Base-by-base conservation (phyloP, 2,329 filamentous ascomycete species). In the Scedosporium aurantiacum region DNA sequence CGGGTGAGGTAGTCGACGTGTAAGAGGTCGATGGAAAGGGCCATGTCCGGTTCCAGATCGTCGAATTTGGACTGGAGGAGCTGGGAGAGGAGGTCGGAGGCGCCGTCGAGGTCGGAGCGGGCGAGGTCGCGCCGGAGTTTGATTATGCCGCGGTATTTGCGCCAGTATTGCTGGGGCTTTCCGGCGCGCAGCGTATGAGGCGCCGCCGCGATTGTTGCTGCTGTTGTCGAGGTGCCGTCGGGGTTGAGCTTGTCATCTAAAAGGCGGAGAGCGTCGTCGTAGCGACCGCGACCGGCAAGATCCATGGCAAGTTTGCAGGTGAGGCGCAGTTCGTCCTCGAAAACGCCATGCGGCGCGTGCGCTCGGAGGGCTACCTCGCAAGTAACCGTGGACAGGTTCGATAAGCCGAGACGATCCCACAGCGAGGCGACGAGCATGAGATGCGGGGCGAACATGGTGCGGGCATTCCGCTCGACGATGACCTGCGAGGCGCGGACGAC, bases 401-500 rank as follows among this genome's bases (percentile, higher is more conserved):
- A 70, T 62, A 80, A 73, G 69, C 90, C 93, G 37, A 96, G 79
- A 43, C 92, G 82, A 59, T 87, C 85, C 80, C 89, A 96, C 1
- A 94, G 71, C 0, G 89, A 81, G 32, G 88, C 86, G 57, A 84
- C 81, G 50, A 96, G 79, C 2, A 91, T 79, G 63, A 91, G 80
- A 65, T 92, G 86, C 0, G 87, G 82, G 0, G 90, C 90, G 66
- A 90, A 83, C 72, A 89, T 86, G 67, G 79, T 84, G 67, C 82
- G 83, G 69, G 94, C 81, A 65, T 89, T 86, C 66, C 88, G 88
- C 61, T 87, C 86, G n/a, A 92, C 79, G 63, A 91, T 88, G 28
- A 96, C 76, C 67, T 94, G 89, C 0, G 89, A 90, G 65, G 90
- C 89, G 68, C 91, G 88, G n/a, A 89, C 82, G 63, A 96, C 82